Base-by-base conservation (phyloP, 2,329 filamentous ascomycete genomes). In the Sclerotinia nivalis region DNA sequence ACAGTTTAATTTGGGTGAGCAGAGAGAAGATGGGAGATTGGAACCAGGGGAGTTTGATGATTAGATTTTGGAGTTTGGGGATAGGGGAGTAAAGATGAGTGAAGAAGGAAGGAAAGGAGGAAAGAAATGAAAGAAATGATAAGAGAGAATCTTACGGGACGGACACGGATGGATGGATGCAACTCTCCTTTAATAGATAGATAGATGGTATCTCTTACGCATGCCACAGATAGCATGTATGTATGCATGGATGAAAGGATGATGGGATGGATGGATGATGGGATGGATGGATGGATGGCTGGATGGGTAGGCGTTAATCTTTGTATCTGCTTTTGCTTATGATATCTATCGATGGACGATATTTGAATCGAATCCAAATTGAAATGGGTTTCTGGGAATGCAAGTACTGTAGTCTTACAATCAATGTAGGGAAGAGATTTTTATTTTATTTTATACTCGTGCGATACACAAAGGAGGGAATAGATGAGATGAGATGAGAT, bases 1-100 rank as follows among this genome's bases (percentile, higher is more conserved):
- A 40, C 69, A 71, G 43, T 45, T 72, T 45, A 72, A 72, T 59
- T 58, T 73, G 20, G 70, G 65, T 4, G 68, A 72, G 49, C 31
- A 61, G 34, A 69, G 43, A 64, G 69, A 69, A 49, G 55, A 71
- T 18, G 47, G 66, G 40, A 71, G 55, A 54, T 64, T 69, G 59
- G 67, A 69, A 54, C 67, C 67, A 5, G 67, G 67, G 18, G 67
- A 69, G n/a, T 69, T 69, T 50, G 66, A 68, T 31, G 69, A 68
- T 43, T 69, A 69, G 66, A 62, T 43, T 58, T 28, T 25, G 34
- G 56, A 2, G 8, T 59, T n/a, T 34, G 34, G 20, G 10, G 40
- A 2, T 4, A 15, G 40, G 40, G 40, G 4, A 34, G 34, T 3
- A 1, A 8, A 34, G 13, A 40, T 40, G 37, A 40, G 12, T 40